Evolutionary conservation across 495 filamentous ascomycete genomes (phyloP).

Genomic region (Bombardia bombarda): DNA sequence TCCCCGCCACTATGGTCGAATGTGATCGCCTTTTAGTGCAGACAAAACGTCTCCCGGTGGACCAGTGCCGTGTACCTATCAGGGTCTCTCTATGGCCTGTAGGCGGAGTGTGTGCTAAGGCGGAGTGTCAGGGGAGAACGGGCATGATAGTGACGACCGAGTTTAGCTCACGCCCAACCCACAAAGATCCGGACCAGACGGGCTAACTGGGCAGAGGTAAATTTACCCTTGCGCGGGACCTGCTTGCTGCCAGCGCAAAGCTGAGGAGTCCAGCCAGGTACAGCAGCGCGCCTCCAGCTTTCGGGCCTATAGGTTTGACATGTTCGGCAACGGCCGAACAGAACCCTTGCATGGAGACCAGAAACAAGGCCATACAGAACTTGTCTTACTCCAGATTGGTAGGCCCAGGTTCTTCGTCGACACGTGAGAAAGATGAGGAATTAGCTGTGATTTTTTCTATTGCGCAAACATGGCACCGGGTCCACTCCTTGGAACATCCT

Average conservation of each 20-base stretch:
- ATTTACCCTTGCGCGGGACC: constrained; percentile 2
- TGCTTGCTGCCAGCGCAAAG: constrained; percentile 6
- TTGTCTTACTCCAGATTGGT: constrained; percentile 19
- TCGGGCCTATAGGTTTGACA: constrained; percentile 25
- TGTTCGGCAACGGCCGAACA: constrained; percentile 28
- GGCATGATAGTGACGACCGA: background rate
- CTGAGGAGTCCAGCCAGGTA: constrained; percentile 4
- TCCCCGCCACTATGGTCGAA: constrained; percentile 11
- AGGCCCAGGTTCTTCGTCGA: constrained; percentile 8
- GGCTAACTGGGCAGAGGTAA: background rate
- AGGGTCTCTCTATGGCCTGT: too few relatives aligned
- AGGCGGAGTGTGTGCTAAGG: too few relatives aligned
- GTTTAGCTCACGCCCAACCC: background rate
- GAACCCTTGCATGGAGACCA: constrained; percentile 16
- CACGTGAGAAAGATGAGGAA: constrained; percentile 17
- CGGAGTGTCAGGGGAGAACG: too few relatives aligned
- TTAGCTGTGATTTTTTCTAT: background rate
- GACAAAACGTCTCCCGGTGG: background rate
- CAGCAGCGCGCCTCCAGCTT: constrained; percentile 13
- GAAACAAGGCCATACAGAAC: constrained; percentile 20
- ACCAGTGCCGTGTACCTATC: too few relatives aligned
- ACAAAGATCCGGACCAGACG: background rate
- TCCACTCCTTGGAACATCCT: too few relatives aligned
- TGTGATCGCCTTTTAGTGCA: constrained; percentile 1
- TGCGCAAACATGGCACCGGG: too few relatives aligned